Evolutionary conservation across 805 yeast species (phyloP).

Genomic region (Candida koratica): DNA sequence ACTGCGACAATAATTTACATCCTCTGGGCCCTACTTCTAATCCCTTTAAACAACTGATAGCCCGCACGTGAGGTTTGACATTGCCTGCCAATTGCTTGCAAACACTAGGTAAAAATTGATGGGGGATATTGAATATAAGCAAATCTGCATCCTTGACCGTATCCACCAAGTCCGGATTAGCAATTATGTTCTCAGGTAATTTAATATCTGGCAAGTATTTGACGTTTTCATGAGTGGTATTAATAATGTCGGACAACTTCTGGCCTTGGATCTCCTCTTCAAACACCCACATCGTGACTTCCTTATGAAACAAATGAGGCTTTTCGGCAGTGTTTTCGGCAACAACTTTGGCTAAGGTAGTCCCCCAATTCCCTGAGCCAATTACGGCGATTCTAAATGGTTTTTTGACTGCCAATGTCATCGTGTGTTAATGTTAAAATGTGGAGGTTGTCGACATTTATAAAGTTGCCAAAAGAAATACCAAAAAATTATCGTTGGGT

Average conservation of each 20-base stretch:
- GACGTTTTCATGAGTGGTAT: slow-evolving; percentile 87
- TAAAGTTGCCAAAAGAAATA: no score
- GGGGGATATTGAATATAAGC: slow-evolving; percentile 92
- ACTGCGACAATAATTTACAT: slow-evolving; percentile 75
- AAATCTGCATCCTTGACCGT: slow-evolving; percentile 82
- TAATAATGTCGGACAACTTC: slow-evolving; percentile 86
- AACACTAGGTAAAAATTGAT: slow-evolving; percentile 83
- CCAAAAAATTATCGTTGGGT: neutral
- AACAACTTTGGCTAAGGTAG: slow-evolving; percentile 92
- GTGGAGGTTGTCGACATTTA: neutral
- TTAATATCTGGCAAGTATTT: slow-evolving; percentile 86
- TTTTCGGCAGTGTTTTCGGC: slow-evolving; percentile 80
- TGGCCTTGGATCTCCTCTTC: slow-evolving; percentile 78
- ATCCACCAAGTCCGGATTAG: slow-evolving; percentile 77
- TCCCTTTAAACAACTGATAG: slow-evolving; percentile 94
- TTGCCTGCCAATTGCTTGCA: slow-evolving; percentile 74
- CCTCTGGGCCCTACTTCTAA: slow-evolving; percentile 84
- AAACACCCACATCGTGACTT: slow-evolving; percentile 95
- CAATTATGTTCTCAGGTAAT: slow-evolving; percentile 81
- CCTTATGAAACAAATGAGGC: slow-evolving; percentile 64
- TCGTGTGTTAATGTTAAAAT: neutral
- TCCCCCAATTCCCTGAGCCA: slow-evolving; percentile 99
- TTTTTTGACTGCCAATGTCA: slow-evolving; percentile 9
- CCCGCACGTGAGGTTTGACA: slow-evolving; percentile 67
- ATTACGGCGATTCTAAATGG: slow-evolving; percentile 56